A percentile compares a stretch with the other conserved stretches of the same genome.
Conservation (phyloP, 768 basidiomycete genomes). For the Boletus pseudopeckii region DNA sequence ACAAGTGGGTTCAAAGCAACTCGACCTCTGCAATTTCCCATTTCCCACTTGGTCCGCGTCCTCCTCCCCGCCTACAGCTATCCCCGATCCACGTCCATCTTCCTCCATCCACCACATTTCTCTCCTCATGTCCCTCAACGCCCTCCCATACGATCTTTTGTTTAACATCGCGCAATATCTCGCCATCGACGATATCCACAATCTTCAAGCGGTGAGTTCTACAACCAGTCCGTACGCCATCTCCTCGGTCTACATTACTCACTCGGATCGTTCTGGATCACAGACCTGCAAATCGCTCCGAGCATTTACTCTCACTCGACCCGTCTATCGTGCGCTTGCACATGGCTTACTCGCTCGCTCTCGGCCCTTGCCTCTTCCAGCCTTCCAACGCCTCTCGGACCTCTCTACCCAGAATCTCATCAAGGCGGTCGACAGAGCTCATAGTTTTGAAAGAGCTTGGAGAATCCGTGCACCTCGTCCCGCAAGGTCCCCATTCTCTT, state of each 20-base stretch:
- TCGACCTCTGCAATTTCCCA: conserved; percentile 7
- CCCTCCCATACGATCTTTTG: conserved; percentile 66
- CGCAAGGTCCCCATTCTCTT: conserved; percentile 29
- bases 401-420: conserved; percentile 61
- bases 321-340: conserved; percentile 66
- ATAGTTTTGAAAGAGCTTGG: conserved; percentile 62
- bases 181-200: conserved; percentile 56
- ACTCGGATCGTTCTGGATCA: background rate
- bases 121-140: conserved; percentile 32
- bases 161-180: conserved; percentile 65
- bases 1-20: conserved; percentile 4
- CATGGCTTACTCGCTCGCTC: conserved; percentile 60
- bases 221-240: background rate
- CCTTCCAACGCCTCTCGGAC: conserved; percentile 66
- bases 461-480: conserved; percentile 55
- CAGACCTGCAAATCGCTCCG: conserved; percentile 64
- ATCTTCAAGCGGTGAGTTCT: conserved; percentile 56
- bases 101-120: background rate
- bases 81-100: conserved; percentile 5
- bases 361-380: conserved; percentile 63
- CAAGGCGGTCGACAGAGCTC: conserved; percentile 59
- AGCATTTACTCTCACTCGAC: conserved; percentile 59
- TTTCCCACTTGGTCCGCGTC: conserved; percentile 15
- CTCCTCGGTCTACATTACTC: background rate
- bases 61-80: background rate